Conservation (phyloP, 305 asterid species). For the Nicotiana rustica region DNA sequence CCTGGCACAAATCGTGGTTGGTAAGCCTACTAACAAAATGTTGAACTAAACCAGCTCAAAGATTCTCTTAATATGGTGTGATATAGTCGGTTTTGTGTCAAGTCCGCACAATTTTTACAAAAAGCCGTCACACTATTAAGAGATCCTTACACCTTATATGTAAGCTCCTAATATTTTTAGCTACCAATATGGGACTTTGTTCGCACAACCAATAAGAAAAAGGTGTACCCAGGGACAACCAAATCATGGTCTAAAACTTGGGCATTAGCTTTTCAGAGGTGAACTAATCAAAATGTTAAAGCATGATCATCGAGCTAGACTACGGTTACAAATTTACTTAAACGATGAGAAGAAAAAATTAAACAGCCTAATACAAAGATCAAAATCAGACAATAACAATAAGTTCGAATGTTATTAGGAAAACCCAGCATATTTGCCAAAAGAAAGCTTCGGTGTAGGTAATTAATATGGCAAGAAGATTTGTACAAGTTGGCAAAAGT, state of each 20-base stretch:
- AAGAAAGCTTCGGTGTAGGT: not conserved
- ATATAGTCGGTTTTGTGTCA: too few species aligned
- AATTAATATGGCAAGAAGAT: not conserved
- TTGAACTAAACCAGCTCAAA: too few species aligned
- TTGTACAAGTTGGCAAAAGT: not conserved
- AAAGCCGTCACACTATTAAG: too few species aligned
- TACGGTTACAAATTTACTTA: too few species aligned
- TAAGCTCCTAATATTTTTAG: too few species aligned
- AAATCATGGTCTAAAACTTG: not conserved
- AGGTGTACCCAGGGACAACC: not conserved
- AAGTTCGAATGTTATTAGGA: not conserved
- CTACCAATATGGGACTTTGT: too few species aligned
- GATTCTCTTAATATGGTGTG: too few species aligned
- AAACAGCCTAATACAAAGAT: not conserved
- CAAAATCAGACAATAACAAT: not conserved
- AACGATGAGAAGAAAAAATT: not conserved
- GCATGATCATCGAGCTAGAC: not conserved
- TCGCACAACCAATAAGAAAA: too few species aligned
- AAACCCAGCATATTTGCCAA: not conserved
- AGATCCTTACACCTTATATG: too few species aligned
- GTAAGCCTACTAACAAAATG: too few species aligned
- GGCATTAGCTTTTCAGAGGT: not conserved
- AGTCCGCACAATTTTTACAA: too few species aligned
- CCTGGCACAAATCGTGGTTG: too few species aligned
- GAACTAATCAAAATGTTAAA: not conserved